These are phyloP conservation scores for Colletotrichum tropicale DNA, from an alignment of 2,329 filamentous ascomycete genomes.

Conservation along the genomic window DNA sequence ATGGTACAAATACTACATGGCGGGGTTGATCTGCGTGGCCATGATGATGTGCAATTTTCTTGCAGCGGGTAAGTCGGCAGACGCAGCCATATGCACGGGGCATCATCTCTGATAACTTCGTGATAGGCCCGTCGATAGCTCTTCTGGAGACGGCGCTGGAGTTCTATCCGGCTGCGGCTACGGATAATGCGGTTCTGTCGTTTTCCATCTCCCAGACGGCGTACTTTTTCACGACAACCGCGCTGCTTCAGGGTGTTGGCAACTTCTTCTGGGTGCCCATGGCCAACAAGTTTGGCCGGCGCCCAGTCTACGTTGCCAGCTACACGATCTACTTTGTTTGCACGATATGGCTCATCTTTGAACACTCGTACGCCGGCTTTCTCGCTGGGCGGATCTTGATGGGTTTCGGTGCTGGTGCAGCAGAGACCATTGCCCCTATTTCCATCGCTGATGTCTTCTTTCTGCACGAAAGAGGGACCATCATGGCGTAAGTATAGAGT, in stretches of 20 bases:
- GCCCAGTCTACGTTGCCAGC: conserved; percentile 46
- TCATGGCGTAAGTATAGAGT: conserved; percentile 48
- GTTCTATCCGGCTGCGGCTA: conserved; percentile 45
- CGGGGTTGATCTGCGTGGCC: conserved; percentile 52
- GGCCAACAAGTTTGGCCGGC: conserved; percentile 49
- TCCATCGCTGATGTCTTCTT: conserved; percentile 63
- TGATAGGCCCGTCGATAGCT: conserved; percentile 49
- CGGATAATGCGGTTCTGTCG: conserved; percentile 29
- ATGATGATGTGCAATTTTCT: conserved; percentile 63
- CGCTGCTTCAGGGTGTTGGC: conserved; percentile 52
- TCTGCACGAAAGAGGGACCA: conserved; percentile 56
- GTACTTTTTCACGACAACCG: conserved; percentile 58
- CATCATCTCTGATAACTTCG: neutral
- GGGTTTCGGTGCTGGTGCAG: conserved; percentile 58
- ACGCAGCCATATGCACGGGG: neutral
- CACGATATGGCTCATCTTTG: conserved; percentile 47
- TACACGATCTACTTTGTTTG: conserved; percentile 47
- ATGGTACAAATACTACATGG: conserved; percentile 54
- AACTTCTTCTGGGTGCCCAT: conserved; percentile 52
- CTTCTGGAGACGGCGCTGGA: conserved; percentile 50
- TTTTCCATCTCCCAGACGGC: conserved; percentile 46
- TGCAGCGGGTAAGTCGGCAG: conserved; percentile 44
- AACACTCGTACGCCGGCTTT: conserved; percentile 43
- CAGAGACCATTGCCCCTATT: conserved; percentile 54
- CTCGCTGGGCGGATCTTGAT: conserved; percentile 54